Conservation (phyloP, 163 green algal species). For the Chlamydomonas reinhardtii region DNA sequence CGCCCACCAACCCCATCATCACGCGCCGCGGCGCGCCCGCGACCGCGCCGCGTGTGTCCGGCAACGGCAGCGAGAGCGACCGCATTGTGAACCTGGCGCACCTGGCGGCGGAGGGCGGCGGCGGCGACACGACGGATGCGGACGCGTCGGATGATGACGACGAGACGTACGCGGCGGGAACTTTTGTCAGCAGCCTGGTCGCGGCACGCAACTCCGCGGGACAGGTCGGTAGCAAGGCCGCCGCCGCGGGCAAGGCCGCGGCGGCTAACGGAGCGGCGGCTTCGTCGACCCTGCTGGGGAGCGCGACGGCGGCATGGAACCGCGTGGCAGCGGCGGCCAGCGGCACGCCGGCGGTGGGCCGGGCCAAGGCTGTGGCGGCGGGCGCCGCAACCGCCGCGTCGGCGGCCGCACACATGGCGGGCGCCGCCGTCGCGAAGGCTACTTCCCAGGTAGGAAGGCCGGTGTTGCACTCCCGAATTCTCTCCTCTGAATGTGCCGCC, state of each 20-base stretch:
- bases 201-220: too few species aligned
- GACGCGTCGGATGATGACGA: not conserved
- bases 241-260: not conserved
- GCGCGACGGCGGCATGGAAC: conserved; percentile 6
- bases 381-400: not conserved
- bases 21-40: too few species aligned
- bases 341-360: not conserved
- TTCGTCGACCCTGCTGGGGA: not conserved
- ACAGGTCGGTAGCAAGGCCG: too few species aligned
- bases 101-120: conserved; percentile 21
- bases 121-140: not conserved
- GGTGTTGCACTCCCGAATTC: not conserved
- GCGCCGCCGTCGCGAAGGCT: conserved; percentile 12
- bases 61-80: not conserved
- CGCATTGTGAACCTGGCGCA: not conserved
- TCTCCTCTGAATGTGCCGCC: too few species aligned
- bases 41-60: too few species aligned
- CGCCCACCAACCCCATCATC: too few species aligned
- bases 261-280: too few species aligned
- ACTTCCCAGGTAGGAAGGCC: not conserved
- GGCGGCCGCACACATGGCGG: conserved; percentile 1
- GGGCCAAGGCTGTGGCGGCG: not conserved
- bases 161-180: not conserved
- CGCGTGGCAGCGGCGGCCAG: conserved; percentile 4
- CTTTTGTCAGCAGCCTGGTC: not conserved